Conservation (phyloP, 495 filamentous ascomycete species). For the Xylaria intraflava region DNA sequence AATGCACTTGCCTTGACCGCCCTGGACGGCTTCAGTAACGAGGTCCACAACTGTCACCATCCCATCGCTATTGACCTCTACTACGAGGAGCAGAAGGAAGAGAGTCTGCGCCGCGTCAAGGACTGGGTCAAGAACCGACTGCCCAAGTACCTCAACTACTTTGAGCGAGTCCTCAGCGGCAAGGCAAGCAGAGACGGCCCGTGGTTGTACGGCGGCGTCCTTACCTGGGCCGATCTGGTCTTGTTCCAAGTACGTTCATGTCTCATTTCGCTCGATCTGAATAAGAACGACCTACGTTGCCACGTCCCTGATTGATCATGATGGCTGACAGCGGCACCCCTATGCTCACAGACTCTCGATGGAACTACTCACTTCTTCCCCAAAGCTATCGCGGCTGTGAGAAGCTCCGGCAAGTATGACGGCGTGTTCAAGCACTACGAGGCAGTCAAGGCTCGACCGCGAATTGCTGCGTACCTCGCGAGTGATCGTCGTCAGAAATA, state of each 20-base stretch:
- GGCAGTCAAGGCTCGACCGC: constrained; percentile 46
- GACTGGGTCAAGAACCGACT: constrained; percentile 43
- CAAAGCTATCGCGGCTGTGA: constrained; percentile 44
- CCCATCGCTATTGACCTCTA: constrained; percentile 40
- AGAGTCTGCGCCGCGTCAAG: constrained; percentile 36
- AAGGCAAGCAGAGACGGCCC: constrained; percentile 32
- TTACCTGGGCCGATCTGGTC: constrained; percentile 52
- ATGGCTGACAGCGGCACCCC: not conserved
- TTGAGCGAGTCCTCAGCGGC: constrained; percentile 42
- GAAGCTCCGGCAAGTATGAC: constrained; percentile 42
- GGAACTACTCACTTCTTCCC: constrained; percentile 57
- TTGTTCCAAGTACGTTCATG: constrained; percentile 41
- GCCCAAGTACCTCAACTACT: constrained; percentile 49
- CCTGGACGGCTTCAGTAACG: constrained; percentile 46
- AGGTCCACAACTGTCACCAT: constrained; percentile 52
- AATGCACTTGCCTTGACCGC: constrained; percentile 43
- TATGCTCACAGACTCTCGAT: constrained; percentile 33
- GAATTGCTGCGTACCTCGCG: constrained; percentile 52
- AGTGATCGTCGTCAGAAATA: constrained; percentile 52
- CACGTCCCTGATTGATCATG: not conserved
- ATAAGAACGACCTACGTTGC: not conserved
- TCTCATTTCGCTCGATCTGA: not conserved
- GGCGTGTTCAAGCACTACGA: constrained; percentile 50
- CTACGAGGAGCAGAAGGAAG: constrained; percentile 52
- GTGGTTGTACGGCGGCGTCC: constrained; percentile 39